Base-by-base conservation (phyloP, 345 rosid species). In the Citrus mangshanensis region DNA sequence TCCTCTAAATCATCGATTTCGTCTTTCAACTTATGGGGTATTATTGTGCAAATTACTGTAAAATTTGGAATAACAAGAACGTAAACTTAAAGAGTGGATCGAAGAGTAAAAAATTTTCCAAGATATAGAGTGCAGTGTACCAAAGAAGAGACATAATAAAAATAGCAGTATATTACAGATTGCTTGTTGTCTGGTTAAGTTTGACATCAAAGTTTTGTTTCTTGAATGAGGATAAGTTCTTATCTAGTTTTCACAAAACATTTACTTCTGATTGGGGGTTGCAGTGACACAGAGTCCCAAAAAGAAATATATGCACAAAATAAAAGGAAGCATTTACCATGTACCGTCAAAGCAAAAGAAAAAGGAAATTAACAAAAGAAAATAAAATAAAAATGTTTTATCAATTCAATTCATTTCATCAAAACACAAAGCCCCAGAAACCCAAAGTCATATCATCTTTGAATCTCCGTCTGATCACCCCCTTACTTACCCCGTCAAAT, bases 401-500 rank as follows among this genome's bases (percentile, higher is more conserved):
- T 32, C 28, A 25, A 24, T 82, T 78, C 79, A 64, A 68, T 81
- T 73, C 65, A 61, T 37, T 58, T 77, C 37, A 74, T 78, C 74
- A 69, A 74, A 81, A 80, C 86, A 84, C 84, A 75, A 35, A 64
- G 38, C 79, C 85, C 85, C 78, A 84, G 67, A 49, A 84, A 84
- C 84, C 78, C 68, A 71, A 74, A 69, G 77, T 73, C 83, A 22
- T 67, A 55, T 35, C 49, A 60, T 79, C 42, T 82, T 78, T 78
- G 54, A 81, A 49, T 69, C 62, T 74, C 81, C 19, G 21, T 54
- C 58, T 54, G 58, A 54, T 54, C 58, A 18, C 58, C 58, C 58
- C 77, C 63, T 63, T 82, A 89, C 97, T 86, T 86, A 87, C 90
- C 91, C 91, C 89, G 85, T 91, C 93, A 90, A 87, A 90, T 91